A percentile compares a stretch with the other conserved stretches of the same genome.
Evolutionary conservation across 441 rosid genomes (phyloP).

Genomic region (Bocquillonia castaneifolia): DNA sequence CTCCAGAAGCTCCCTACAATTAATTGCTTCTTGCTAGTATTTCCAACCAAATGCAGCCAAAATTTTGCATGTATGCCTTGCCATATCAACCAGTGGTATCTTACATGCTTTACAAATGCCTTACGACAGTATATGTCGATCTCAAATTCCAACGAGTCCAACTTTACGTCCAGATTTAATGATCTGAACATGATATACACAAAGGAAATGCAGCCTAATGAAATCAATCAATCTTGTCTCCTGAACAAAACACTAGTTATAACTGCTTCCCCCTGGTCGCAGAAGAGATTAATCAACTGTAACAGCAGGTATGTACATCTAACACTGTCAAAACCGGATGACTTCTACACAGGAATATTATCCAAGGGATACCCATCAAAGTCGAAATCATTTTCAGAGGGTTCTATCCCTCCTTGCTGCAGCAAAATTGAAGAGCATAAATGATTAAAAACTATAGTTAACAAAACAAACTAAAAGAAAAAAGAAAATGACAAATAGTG

Average conservation of each 20-base stretch:
- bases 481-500: not conserved
- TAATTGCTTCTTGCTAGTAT: conserved; percentile 38
- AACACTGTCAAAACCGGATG: conserved; percentile 21
- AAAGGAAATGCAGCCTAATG: conserved; percentile 19
- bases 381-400: conserved; percentile 64
- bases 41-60: conserved; percentile 40
- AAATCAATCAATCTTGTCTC: conserved; percentile 23
- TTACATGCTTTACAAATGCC: conserved; percentile 21
- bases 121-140: conserved; percentile 11
- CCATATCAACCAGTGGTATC: conserved; percentile 37
- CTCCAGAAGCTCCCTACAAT: conserved; percentile 32
- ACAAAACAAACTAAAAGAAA: not conserved
- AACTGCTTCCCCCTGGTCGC: conserved; percentile 22
- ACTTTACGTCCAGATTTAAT: conserved; percentile 16
- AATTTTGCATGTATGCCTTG: conserved; percentile 42
- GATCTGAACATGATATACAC: conserved; percentile 29
- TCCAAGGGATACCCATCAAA: conserved; percentile 72
- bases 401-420: conserved; percentile 59
- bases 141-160: conserved; percentile 9
- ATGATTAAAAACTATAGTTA: not conserved
- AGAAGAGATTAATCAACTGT: conserved; percentile 18
- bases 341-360: conserved; percentile 59
- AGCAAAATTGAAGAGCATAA: conserved; percentile 17
- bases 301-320: conserved; percentile 36
- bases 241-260: conserved; percentile 4